Evolutionary conservation across 176 grass and related monocot species (phyloP).

Genomic region (Musa itinerans): DNA sequence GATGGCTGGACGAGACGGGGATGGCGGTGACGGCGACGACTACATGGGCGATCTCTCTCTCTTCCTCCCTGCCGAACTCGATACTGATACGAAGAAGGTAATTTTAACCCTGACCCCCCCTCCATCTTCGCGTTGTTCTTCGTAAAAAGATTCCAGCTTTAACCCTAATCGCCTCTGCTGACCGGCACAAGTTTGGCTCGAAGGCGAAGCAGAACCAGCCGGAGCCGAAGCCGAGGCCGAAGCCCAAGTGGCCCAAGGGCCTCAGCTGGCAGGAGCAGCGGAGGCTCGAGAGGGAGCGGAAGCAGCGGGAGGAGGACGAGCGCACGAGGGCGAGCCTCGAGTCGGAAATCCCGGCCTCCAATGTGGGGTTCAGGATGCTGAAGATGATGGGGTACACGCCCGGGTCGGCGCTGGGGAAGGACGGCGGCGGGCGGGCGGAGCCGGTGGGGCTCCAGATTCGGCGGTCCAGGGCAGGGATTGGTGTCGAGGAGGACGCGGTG

Average conservation of each 20-base stretch:
- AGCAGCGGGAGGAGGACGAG: conserved; percentile 70
- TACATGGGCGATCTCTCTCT: conserved; percentile 83
- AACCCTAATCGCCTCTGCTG: background rate
- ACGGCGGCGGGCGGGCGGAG: conserved; percentile 30
- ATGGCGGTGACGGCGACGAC: conserved; percentile 41
- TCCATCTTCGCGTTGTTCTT: background rate
- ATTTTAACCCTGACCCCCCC: background rate
- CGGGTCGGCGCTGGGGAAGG: conserved; percentile 24
- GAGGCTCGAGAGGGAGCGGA: conserved; percentile 42
- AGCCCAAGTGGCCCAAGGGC: conserved; percentile 40
- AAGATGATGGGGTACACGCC: conserved; percentile 69
- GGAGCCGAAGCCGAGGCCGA: conserved; percentile 8
- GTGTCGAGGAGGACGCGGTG: conserved; percentile 30
- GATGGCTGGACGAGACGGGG: conserved; percentile 8
- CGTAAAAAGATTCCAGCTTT: background rate
- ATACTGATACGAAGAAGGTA: conserved; percentile 17
- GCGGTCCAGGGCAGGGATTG: conserved; percentile 52
- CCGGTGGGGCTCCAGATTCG: conserved; percentile 70
- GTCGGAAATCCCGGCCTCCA: conserved; percentile 69
- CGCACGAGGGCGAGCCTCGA: conserved; percentile 41
- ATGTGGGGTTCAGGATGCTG: conserved; percentile 83
- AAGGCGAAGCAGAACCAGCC: conserved; percentile 25
- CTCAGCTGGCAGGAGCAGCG: conserved; percentile 54
- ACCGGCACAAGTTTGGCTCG: conserved; percentile 1
- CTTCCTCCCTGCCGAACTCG: conserved; percentile 42